phyloP scores from a whole-genome alignment of 2,329 filamentous ascomycete genomes.

The Thielaviopsis populi region DNA sequence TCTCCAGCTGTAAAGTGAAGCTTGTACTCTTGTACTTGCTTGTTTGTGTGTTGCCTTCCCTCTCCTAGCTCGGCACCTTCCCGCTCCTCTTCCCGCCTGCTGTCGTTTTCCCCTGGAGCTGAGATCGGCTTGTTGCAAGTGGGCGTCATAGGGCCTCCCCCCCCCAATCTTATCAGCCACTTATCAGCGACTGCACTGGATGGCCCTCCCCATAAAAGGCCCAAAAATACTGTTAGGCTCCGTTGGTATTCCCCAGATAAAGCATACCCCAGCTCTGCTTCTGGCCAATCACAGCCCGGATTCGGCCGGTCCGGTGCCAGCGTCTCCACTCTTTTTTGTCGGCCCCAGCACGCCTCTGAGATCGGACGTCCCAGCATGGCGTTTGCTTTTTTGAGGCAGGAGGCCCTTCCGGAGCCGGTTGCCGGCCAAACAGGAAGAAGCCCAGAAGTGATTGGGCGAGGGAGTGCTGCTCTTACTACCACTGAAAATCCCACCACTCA shows the following conservation, averaged over 20 bases:
- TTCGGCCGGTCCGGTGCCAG: neutral
- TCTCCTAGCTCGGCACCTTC: neutral
- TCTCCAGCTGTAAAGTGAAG: neutral
- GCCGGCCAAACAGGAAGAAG: neutral
- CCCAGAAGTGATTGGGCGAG: neutral
- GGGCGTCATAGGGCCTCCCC: neutral
- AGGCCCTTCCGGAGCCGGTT: constrained; percentile 7
- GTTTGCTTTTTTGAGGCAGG: neutral
- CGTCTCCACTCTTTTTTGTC: neutral
- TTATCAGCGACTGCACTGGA: no score
- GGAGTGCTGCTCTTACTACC: no score
- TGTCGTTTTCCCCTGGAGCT: neutral
- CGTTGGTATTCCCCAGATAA: neutral
- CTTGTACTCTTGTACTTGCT: no score
- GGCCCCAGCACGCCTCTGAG: neutral
- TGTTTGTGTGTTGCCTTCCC: neutral
- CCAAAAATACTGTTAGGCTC: neutral
- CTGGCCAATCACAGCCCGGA: neutral
- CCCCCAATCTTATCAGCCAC: neutral
- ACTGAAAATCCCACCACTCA: neutral
- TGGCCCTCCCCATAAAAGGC: neutral
- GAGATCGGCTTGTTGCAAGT: neutral
- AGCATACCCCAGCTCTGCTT: neutral
- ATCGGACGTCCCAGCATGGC: neutral
- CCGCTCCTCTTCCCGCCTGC: neutral